phyloP scores from a whole-genome alignment of 1,139 yeast genomes.

The Hanseniaspora uvarum region DNA sequence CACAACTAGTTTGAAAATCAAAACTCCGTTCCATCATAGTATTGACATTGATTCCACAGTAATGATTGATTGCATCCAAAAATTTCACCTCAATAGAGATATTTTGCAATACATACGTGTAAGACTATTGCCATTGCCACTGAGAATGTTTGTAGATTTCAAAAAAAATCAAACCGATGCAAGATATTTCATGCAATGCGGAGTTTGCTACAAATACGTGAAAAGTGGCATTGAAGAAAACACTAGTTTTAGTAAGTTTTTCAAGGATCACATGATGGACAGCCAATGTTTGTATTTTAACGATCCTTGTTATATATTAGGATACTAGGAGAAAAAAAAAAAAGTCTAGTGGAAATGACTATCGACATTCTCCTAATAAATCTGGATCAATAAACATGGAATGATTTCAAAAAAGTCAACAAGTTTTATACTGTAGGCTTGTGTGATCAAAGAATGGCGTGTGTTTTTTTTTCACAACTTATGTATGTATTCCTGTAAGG shows the following conservation, averaged over 20 bases:
- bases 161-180: background rate
- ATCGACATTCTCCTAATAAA: background rate
- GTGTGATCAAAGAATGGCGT: too few species aligned
- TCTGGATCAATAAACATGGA: too few species aligned
- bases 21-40: background rate
- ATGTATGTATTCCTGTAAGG: too few species aligned
- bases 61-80: background rate
- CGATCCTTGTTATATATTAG: background rate
- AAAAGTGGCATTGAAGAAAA: background rate
- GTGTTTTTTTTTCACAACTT: too few species aligned
- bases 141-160: slow-evolving; percentile 8
- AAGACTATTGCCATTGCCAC: slow-evolving; percentile 7
- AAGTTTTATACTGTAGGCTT: too few species aligned
- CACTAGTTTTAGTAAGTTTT: background rate
- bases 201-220: background rate
- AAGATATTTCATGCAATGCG: slow-evolving; percentile 4
- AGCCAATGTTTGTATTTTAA: background rate
- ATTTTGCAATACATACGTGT: background rate
- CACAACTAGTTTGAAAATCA: slow-evolving; percentile 15
- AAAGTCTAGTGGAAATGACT: background rate
- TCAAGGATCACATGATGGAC: background rate
- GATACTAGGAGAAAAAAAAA: background rate
- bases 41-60: background rate
- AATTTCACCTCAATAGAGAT: background rate
- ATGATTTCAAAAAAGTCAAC: too few species aligned